A percentile compares a stretch with the other conserved stretches of the same genome.
These are phyloP conservation scores for Taphrina communis DNA, from an alignment of 1,139 yeast species.

Conservation along the genomic window DNA sequence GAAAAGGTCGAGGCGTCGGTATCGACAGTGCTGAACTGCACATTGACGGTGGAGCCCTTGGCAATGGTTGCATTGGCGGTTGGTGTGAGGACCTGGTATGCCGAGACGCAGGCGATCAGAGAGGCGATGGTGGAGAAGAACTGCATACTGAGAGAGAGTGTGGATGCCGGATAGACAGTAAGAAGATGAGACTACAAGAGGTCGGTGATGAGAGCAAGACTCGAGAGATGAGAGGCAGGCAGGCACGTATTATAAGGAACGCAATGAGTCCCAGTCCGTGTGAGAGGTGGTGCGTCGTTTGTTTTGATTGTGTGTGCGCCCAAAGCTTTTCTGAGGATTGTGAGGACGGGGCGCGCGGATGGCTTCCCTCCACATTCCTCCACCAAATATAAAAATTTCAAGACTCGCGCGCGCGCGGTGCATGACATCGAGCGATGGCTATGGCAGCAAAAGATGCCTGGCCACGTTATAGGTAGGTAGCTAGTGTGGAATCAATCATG, in stretches of 20 bases:
- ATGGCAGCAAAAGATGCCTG: too few species aligned
- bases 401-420: too few species aligned
- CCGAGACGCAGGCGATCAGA: conserved; percentile 37
- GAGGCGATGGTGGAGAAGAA: conserved; percentile 39
- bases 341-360: conserved; percentile 4
- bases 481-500: too few species aligned
- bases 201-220: not conserved
- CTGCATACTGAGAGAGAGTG: conserved; percentile 35
- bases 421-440: too few species aligned
- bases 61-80: conserved; percentile 33
- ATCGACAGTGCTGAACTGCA: conserved; percentile 40
- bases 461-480: too few species aligned
- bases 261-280: not conserved
- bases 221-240: not conserved
- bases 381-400: not conserved
- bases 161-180: conserved; percentile 38
- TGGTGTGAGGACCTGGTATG: conserved; percentile 41
- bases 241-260: conserved; percentile 2
- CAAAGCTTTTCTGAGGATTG: conserved; percentile 1
- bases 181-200: not conserved
- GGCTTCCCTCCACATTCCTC: conserved; percentile 13
- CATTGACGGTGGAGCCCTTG: conserved; percentile 40
- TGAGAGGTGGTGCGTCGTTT: not conserved
- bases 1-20: conserved; percentile 40
- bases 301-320: conserved; percentile 12